Base-by-base conservation (phyloP, 352 stramenopile species). In the Phytophthora citrophthora region DNA sequence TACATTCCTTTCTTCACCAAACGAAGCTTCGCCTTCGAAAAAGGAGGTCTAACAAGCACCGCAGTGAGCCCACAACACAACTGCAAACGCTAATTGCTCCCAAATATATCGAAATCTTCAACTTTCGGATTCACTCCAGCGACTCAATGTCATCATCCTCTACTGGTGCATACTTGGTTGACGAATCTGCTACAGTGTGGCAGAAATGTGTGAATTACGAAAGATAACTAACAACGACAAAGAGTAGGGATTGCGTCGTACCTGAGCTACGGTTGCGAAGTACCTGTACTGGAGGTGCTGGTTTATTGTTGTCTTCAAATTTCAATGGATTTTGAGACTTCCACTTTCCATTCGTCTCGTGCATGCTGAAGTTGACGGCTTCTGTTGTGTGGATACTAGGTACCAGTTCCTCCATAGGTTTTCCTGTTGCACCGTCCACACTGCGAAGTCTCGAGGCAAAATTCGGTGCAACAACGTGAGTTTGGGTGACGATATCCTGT, bases 341-440 rank as follows among this genome's bases (percentile, higher is more conserved):
- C 26, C 26, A 2, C 4, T 59, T 60, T 7, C 9, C 46, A 39
- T 47, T 59, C 0, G 10, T n/a, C 24, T 31, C 41, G n/a, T 64
- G 50, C 51, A 72, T 68, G 36, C 64, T 72, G 39, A 68, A 60
- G 13, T 3, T 34, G 23, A 59, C 50, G 11, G 57, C 34, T 63
- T 63, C 32, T 13, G 12, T 11, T 0, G 46, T 60, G 29, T 68
- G 45, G 0, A 46, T 23, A 61, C 58, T 72, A 2, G 50, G 41
- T 15, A 13, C 39, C 16, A 68, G 3, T 1, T 36, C 57, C 16
- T 63, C 48, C 10, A 64, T 23, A 7, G 61, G 20, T 16, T 13
- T 13, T 26, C 32, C 54, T 15, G 64, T 43, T 20, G 36, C 51
- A 27, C 23, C 36, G 16, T 68, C 59, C 31, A 68, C 20, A 11